A percentile compares a stretch with the other conserved stretches of the same genome.
These are phyloP conservation scores for Bruguiera hainesii DNA, from an alignment of 441 rosid genomes.

Conservation along the genomic window DNA sequence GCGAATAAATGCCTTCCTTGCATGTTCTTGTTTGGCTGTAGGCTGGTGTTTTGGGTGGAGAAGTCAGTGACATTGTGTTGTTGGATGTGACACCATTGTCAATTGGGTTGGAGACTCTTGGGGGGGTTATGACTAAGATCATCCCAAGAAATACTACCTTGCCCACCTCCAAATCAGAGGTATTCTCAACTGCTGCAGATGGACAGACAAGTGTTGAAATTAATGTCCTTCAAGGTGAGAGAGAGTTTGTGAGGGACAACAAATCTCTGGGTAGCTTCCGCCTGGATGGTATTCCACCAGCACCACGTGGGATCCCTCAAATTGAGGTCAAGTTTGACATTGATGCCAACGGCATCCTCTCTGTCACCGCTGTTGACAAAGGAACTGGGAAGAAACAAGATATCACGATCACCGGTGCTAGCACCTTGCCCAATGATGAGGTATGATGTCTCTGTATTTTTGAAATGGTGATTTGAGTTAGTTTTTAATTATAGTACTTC, in stretches of 20 bases:
- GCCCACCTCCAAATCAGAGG: constrained; percentile 93
- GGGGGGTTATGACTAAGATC: constrained; percentile 93
- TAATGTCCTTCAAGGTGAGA: constrained; percentile 94
- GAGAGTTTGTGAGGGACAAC: constrained; percentile 93
- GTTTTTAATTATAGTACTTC: background rate
- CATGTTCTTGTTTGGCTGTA: constrained; percentile 18
- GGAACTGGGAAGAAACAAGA: constrained; percentile 98
- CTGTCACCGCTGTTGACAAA: constrained; percentile 82
- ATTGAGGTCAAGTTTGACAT: constrained; percentile 93
- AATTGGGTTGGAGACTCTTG: constrained; percentile 87
- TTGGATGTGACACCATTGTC: constrained; percentile 90
- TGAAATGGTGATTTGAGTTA: background rate
- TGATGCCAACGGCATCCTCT: constrained; percentile 93
- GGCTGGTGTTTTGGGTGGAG: constrained; percentile 97
- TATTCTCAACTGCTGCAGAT: constrained; percentile 94
- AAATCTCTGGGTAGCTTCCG: constrained; percentile 95
- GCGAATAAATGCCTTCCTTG: background rate
- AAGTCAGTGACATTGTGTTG: constrained; percentile 88
- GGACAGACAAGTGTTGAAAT: constrained; percentile 98
- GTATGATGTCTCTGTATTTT: constrained; percentile 22
- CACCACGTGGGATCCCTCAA: constrained; percentile 96
- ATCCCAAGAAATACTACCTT: constrained; percentile 87
- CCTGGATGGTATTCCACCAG: constrained; percentile 90
- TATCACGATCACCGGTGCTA: constrained; percentile 96
- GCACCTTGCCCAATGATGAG: constrained; percentile 90